Conservation (phyloP, 331 rosid species). For the Erythrophleum ivorense region DNA sequence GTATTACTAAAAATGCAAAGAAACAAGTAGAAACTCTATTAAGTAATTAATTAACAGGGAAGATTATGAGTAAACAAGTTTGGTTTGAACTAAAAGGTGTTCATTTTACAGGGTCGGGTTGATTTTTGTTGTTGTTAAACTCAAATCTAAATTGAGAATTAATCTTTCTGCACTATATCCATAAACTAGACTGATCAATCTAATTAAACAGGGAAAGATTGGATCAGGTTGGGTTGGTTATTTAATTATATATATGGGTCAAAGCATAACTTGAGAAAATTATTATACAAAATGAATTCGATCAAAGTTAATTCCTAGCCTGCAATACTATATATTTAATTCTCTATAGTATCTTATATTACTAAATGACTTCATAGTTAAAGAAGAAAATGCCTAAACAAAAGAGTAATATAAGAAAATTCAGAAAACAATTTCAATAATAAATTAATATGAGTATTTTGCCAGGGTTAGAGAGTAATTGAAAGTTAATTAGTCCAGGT, state of each 20-base stretch:
- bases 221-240: background rate
- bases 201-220: background rate
- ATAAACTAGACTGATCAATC: background rate
- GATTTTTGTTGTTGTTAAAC: background rate
- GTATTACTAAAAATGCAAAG: background rate
- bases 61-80: background rate
- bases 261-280: background rate
- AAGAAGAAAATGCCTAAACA: background rate
- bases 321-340: background rate
- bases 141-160: background rate
- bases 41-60: background rate
- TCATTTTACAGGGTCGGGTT: no score
- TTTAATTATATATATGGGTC: background rate
- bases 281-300: no score
- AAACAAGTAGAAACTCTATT: background rate
- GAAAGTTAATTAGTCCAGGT: no score
- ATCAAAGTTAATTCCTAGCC: no score
- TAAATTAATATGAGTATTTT: background rate
- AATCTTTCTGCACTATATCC: background rate
- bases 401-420: background rate
- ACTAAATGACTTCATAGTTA: background rate
- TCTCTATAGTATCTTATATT: background rate
- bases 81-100: background rate
- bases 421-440: background rate
- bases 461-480: background rate